Conservation (phyloP, 768 basidiomycete species). For the Boletus sp. region DNA sequence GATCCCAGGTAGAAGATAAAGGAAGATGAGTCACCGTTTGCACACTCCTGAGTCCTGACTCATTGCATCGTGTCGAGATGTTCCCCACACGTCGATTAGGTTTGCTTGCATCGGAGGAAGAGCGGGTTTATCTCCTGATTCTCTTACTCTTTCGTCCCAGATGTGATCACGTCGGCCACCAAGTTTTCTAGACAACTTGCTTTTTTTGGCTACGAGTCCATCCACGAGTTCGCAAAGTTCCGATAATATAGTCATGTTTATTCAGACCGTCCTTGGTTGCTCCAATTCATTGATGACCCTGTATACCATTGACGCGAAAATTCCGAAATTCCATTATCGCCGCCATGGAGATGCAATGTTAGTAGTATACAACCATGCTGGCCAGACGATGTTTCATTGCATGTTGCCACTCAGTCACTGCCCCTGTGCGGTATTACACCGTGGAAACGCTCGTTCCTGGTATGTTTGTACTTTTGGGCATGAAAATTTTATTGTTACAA, state of each 20-base stretch:
- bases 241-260: slow-evolving; percentile 15
- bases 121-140: slow-evolving; percentile 4
- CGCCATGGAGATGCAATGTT: slow-evolving; percentile 23
- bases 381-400: slow-evolving; percentile 13
- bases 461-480: slow-evolving; percentile 9
- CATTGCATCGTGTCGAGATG: slow-evolving; percentile 2
- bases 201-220: background rate
- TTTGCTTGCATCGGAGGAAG: slow-evolving; percentile 3
- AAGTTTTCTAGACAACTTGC: background rate
- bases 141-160: background rate
- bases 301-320: slow-evolving; percentile 8
- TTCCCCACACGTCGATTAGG: slow-evolving; percentile 15
- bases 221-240: slow-evolving; percentile 3
- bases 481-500: slow-evolving; percentile 22
- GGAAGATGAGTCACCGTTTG: slow-evolving; percentile 11
- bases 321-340: slow-evolving; percentile 25
- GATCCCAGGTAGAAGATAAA: slow-evolving; percentile 13
- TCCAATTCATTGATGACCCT: slow-evolving; percentile 25
- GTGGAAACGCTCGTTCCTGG: slow-evolving; percentile 7
- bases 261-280: slow-evolving; percentile 10
- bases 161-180: slow-evolving; percentile 8
- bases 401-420: slow-evolving; percentile 14
- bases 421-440: slow-evolving; percentile 30
- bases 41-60: slow-evolving; percentile 1
- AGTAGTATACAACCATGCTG: slow-evolving; percentile 1